These are phyloP conservation scores for Xylaria sp. DNA, from an alignment of 2,329 filamentous ascomycete species.

Conservation along the genomic window DNA sequence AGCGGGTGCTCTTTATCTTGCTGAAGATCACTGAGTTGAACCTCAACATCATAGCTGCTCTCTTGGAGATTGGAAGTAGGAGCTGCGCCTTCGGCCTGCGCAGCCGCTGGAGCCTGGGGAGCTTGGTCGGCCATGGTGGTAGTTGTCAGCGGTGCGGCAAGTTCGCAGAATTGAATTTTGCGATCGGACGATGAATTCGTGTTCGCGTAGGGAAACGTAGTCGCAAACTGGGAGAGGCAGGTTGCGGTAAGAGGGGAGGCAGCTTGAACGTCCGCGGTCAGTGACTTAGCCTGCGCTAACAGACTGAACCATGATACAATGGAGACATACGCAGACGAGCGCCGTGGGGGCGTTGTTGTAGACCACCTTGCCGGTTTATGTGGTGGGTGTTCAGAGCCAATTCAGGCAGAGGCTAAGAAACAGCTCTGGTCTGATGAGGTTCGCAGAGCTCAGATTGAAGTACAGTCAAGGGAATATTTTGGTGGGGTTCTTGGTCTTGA, in stretches of 20 bases:
- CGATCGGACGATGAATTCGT: neutral
- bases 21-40: conserved; percentile 90
- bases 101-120: conserved; percentile 22
- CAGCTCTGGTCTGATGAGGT: conserved; percentile 8
- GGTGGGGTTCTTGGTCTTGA: conserved; percentile 19
- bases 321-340: neutral
- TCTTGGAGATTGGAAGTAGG: conserved; percentile 64
- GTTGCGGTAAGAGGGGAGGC: neutral
- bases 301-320: neutral
- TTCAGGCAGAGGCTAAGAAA: conserved; percentile 1
- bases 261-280: conserved; percentile 3
- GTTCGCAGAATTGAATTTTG: neutral
- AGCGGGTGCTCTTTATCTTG: conserved; percentile 85
- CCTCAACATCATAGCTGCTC: conserved; percentile 84
- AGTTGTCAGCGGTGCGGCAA: neutral
- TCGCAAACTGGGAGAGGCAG: neutral
- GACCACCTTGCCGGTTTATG: neutral
- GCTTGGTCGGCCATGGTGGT: conserved; percentile 35
- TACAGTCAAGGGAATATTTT: conserved; percentile 20
- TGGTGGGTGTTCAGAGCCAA: neutral
- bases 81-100: conserved; percentile 46
- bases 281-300: neutral
- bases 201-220: neutral
- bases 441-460: conserved; percentile 7
- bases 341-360: neutral